Evolutionary conservation across 1,284 basidiomycete species (phyloP), one percentile per base, ranked within the genome.

Genomic region (Ganoderma sinense): DNA sequence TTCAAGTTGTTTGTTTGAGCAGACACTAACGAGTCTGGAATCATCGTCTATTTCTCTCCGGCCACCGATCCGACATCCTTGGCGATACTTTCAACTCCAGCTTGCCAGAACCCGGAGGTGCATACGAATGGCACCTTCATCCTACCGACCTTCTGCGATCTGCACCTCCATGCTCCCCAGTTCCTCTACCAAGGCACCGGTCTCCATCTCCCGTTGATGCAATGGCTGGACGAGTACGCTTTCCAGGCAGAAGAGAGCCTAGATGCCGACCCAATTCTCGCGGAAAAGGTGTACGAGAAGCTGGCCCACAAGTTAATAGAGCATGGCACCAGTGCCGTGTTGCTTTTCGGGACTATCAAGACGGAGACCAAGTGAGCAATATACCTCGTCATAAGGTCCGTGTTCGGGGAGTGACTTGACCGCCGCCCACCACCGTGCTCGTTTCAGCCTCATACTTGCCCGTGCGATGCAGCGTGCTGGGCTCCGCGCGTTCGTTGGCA

Each of bases 171-270:
- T 78, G 94, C 94, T 0, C 94, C 94, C 1, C 95, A 96, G 77
- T 95, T 93, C 77, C 84, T 95, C 48, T 96, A 95, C 71, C 91
- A 94, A 71, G 95, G 95, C 2, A 94, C 90, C 6, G 94, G 94
- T 0, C 85, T 96, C 7, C 92, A 96, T 77, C 85, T 94, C 4
- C 93, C 94, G 0, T 82, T 97, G 45, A 92, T 96, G 90, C 80
- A 93, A 76, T 96, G 95, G 95, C 84, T 95, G 5, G 84, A 93
- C 68, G 84, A 86, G 58, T 94, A 94, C 74, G 90, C 92, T 1
- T 95, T 92, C 78, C 89, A 89, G 72, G 92, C 94, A 0, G 95
- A 96, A 78, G 89, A 93, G 74, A 77, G 87, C 29, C 83, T 97
- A 6, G 95, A 96, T 73, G 78, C 78, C 0, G 87, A 93, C 74